Evolutionary conservation across 2,329 filamentous ascomycete species (phyloP), one percentile per base, ranked within the genome.

Genomic region (Penicillium sp.): DNA sequence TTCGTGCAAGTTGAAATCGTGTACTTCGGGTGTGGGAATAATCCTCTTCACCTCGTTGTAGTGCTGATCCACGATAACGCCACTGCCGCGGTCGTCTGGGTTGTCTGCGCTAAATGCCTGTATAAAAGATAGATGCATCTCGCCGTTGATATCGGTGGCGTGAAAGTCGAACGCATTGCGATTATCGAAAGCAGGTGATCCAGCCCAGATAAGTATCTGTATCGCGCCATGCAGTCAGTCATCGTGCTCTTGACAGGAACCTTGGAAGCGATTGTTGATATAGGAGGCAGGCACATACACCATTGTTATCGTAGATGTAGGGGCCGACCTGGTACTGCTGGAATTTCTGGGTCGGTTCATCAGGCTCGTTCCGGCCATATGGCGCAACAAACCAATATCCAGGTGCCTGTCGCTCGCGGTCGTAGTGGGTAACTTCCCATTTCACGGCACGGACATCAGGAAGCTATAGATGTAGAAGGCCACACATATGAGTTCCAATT

Each of bases 321-420:
- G 72, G 67, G 4, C 71, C 70, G 20, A 70, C 64, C 50, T 73
- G 70, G 43, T 67, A 56, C 39, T 71, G 69, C 34, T 69, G 60
- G 43, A 50, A 59, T 36, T 54, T 57, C 18, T 54, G 32, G 13
- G 54, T 53, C 9, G 53, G 49, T 1, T 43, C 11, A 13, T 60
- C 57, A 8, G 54, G 51, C 3, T 38, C 38, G 28, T 59, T 56
- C 29, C 44, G 36, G n/a, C 48, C 48, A 50, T 73, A 75, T 1
- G 72, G 72, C 9, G 70, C 68, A 20, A 74, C 61, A 50, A 75
- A 74, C 46, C 71, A 68, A 54, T 73, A 74, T 9, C 72, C 72
- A 1, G 71, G 70, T 7, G 60, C 60, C 18, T 53, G 36, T 27
- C 45, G 49, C 27, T 43, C 42, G 28, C 50, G 54, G 30, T 59